Evolutionary conservation across 2,329 filamentous ascomycete genomes (phyloP).

Genomic region (Fusarium globosum): DNA sequence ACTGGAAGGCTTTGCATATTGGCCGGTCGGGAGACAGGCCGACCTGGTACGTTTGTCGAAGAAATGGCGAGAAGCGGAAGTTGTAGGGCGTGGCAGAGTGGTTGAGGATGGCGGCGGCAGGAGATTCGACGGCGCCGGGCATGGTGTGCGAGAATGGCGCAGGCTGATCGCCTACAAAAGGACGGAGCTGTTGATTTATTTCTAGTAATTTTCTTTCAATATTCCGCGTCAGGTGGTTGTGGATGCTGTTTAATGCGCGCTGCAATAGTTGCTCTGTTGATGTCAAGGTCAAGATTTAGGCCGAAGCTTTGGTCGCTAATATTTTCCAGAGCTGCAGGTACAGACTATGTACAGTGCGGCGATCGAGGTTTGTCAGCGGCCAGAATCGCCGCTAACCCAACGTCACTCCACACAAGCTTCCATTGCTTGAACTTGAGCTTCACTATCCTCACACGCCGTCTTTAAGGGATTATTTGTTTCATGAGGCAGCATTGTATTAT

Average conservation of each 20-base stretch:
- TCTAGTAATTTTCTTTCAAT: not conserved
- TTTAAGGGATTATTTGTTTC: not conserved
- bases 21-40: conserved; percentile 82
- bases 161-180: conserved; percentile 20
- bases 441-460: not conserved
- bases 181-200: not conserved
- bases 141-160: conserved; percentile 39
- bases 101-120: conserved; percentile 63
- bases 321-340: conserved; percentile 34
- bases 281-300: conserved; percentile 3
- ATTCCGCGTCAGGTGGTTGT: not conserved
- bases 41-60: conserved; percentile 85
- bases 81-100: conserved; percentile 68
- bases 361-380: conserved; percentile 33
- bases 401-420: conserved; percentile 17
- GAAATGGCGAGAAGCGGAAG: conserved; percentile 89
- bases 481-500: not conserved
- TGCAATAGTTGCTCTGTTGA: conserved; percentile 7
- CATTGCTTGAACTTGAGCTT: not conserved
- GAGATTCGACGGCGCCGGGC: conserved; percentile 46
- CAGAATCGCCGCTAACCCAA: conserved; percentile 12
- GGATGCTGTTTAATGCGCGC: not conserved
- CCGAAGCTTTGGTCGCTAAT: conserved; percentile 13
- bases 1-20: conserved; percentile 85
- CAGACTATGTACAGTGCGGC: not conserved